Base-by-base conservation (phyloP, 176 grass and related monocot species). In the Musa itinerans region DNA sequence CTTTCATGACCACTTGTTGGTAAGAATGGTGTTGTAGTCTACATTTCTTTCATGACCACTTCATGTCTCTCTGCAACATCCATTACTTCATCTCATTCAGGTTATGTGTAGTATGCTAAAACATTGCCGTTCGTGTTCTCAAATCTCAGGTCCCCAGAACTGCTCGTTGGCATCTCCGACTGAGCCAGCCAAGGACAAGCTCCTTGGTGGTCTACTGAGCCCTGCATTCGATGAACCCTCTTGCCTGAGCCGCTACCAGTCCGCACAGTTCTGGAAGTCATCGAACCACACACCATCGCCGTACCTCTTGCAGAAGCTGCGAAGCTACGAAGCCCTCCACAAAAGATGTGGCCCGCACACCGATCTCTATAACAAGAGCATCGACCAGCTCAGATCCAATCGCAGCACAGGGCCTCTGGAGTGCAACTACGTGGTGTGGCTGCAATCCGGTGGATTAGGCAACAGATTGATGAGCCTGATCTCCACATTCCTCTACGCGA, bases 301-400 rank as follows among this genome's bases (percentile, higher is more conserved):
- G 2, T 57, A 58, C n/a, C 72, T 74, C 52, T 13, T 74, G 16
- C 72, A 57, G 53, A 74, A 57, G 72, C 72, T 74, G 4, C 51
- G 72, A 21, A 56, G 24, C 23, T 74, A 74, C 52, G 72, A 74
- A 56, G 53, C 72, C 72, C 72, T 74, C 52, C 72, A 74, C 72
- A 58, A 29, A 17, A 74, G 50, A 57, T 74, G 72, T 22, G 72
- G 52, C 22, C 72, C 72, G 10, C 21, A 55, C 53, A 19, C 72
- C 13, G 53, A 74, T 10, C 71, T 74, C 52, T 74, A 55, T 23
- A 53, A 55, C 51, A 16, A 17, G 52, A 54, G 22, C 52, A 1
- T 74, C 21, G 52, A 16, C 0, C 71, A 56, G 22, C 21, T 74
- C 22, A 24, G 14, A 6, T 54, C 71, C 51, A 74, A 55, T 15